Evolutionary conservation across 305 asterid genomes (phyloP).

Genomic region (Rubia tinctorum): DNA sequence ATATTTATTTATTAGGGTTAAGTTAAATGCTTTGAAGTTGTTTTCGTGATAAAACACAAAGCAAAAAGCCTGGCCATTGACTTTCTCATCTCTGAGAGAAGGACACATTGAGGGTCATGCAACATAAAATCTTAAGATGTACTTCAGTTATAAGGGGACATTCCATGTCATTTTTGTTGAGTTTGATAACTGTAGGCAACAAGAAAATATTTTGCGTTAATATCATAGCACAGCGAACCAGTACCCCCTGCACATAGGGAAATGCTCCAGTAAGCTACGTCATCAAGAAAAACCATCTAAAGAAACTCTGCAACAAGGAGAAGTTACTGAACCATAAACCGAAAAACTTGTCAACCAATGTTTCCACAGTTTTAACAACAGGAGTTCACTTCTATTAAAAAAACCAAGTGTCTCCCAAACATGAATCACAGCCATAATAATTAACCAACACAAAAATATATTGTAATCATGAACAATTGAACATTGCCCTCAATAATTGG

Average conservation of each 20-base stretch:
- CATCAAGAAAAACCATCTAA: slow-evolving; percentile 30
- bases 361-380: slow-evolving; percentile 21
- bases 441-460: not conserved
- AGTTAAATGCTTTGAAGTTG: not conserved
- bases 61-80: not conserved
- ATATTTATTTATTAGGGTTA: not conserved
- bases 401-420: not conserved
- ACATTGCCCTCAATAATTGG: not conserved
- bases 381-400: not conserved
- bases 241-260: slow-evolving; percentile 66
- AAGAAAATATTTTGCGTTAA: slow-evolving; percentile 30
- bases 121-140: slow-evolving; percentile 10
- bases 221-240: slow-evolving; percentile 46
- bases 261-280: slow-evolving; percentile 71
- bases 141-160: slow-evolving; percentile 18
- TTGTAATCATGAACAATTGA: not conserved
- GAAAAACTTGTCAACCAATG: slow-evolving; percentile 20
- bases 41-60: not conserved
- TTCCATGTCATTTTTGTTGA: slow-evolving; percentile 21
- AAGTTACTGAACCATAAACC: slow-evolving; percentile 5
- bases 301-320: slow-evolving; percentile 14
- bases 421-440: not conserved
- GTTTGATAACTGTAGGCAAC: slow-evolving; percentile 29
- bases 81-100: not conserved
- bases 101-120: not conserved